Evolutionary conservation across 2,329 filamentous ascomycete genomes (phyloP), one percentile per base, ranked within the genome.

Genomic region (Pseudocercospora fijiensis): DNA sequence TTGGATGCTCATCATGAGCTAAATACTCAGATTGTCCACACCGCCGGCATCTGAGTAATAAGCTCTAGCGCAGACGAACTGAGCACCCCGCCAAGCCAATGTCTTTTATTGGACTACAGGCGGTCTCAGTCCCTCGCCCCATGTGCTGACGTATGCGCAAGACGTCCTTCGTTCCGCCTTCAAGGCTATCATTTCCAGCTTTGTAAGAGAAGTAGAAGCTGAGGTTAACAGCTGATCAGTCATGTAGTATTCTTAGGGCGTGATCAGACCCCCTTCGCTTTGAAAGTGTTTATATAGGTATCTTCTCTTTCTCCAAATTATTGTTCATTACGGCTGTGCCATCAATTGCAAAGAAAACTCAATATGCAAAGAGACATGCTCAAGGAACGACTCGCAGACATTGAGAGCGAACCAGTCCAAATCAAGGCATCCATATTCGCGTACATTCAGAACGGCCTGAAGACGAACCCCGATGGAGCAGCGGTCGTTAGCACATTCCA

Each of bases 401-500:
- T 59, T 11, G 27, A 59, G 16, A 57, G 61, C 5, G 56, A 49
- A 22, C 47, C 61, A 20, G n/a, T 59, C 56, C 27, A 59, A 30
- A 43, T 56, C 37, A 57, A 30, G 22, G 27, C 57, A 26, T 60
- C 60, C 13, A 60, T 65, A 22, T 65, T 67, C 47, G 45, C 57
- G 1, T 49, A 61, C 30, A 53, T 65, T 16, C 60, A 64, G 56
- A 18, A 57, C 20, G 65, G 65, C 10, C 16, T 65, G 28, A 51
- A 33, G 26, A 61, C 52, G 18, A 64, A 64, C 55, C 60, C 57
- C 28, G 10, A 56, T 53, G 60, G 45, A 47, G 18, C 58, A 24
- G 65, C 65, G 22, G 58, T 61, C 22, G 47, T 65, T 27, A 45
- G 51, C 2, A 57, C 61, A 33, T 63, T 61, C 18, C 62, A 65